These are phyloP conservation scores for Penicillium parvum DNA, from an alignment of 495 filamentous ascomycete genomes.

Conservation along the genomic window DNA sequence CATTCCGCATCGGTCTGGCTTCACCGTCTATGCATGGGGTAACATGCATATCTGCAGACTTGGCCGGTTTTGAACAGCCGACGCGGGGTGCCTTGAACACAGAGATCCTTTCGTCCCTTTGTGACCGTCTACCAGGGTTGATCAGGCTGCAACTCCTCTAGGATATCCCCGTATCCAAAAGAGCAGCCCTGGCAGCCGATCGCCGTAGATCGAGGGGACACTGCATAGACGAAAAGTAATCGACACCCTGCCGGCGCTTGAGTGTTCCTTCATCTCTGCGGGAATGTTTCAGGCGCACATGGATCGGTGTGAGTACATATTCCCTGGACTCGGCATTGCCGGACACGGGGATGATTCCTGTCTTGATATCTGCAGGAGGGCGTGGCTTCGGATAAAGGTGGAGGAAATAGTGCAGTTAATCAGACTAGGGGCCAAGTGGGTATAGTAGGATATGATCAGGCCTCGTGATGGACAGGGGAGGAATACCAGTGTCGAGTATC, in stretches of 20 bases:
- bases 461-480: background rate
- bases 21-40: background rate
- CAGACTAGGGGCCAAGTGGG: background rate
- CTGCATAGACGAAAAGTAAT: background rate
- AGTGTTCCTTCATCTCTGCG: slow-evolving; percentile 10
- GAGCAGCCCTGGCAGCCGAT: slow-evolving; percentile 8
- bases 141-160: too few relatives aligned
- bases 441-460: background rate
- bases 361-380: background rate
- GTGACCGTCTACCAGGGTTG: too few relatives aligned
- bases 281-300: slow-evolving; percentile 8
- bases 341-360: background rate
- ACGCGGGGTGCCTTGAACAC: too few relatives aligned
- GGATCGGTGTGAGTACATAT: too few relatives aligned
- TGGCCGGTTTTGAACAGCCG: too few relatives aligned
- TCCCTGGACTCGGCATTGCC: background rate
- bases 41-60: background rate
- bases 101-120: too few relatives aligned
- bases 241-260: slow-evolving; percentile 5
- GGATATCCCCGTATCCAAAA: slow-evolving; percentile 14
- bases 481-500: background rate
- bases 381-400: background rate
- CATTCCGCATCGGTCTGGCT: too few relatives aligned
- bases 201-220: background rate
- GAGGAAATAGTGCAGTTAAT: background rate